These are phyloP conservation scores for Pyrrhoderma noxium DNA, from an alignment of 1,284 basidiomycete genomes.

Conservation along the genomic window DNA sequence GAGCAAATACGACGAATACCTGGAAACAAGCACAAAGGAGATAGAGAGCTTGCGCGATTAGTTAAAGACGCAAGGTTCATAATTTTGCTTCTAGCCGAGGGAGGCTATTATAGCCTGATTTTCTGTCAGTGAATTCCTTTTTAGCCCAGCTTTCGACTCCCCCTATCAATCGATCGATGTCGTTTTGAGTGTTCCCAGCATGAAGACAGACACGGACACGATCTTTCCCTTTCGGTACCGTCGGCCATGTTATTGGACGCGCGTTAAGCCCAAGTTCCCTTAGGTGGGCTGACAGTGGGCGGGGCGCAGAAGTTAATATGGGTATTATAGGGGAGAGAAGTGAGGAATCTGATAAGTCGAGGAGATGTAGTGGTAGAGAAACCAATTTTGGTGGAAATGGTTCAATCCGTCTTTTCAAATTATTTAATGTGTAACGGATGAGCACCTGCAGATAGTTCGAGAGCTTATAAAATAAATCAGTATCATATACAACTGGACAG, in stretches of 20 bases:
- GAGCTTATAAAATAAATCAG: conserved; percentile 28
- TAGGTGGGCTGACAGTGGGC: conserved; percentile 62
- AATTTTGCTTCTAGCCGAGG: conserved; percentile 13
- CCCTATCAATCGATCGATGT: conserved; percentile 52
- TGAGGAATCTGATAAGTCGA: conserved; percentile 19
- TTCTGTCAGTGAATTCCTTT: background rate
- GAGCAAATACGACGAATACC: conserved; percentile 52
- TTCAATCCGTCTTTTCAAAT: conserved; percentile 29
- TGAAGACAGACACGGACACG: conserved; percentile 84
- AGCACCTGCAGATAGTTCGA: conserved; percentile 35
- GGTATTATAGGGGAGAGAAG: conserved; percentile 68
- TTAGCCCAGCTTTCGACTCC: conserved; percentile 46
- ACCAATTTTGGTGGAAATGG: conserved; percentile 36
- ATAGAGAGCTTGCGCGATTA: conserved; percentile 60
- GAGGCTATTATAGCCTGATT: background rate
- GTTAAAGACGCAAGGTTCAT: conserved; percentile 13
- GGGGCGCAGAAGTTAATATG: conserved; percentile 69
- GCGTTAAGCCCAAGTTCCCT: conserved; percentile 56
- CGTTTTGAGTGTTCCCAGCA: conserved; percentile 57
- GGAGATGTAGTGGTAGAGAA: conserved; percentile 35
- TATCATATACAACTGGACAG: conserved; percentile 20
- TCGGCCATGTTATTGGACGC: conserved; percentile 77
- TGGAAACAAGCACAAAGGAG: conserved; percentile 48
- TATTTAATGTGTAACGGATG: conserved; percentile 32
- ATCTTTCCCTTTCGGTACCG: conserved; percentile 76